These are phyloP conservation scores for Prunus fruticosa DNA, from an alignment of 306 rosid species.

Conservation along the genomic window DNA sequence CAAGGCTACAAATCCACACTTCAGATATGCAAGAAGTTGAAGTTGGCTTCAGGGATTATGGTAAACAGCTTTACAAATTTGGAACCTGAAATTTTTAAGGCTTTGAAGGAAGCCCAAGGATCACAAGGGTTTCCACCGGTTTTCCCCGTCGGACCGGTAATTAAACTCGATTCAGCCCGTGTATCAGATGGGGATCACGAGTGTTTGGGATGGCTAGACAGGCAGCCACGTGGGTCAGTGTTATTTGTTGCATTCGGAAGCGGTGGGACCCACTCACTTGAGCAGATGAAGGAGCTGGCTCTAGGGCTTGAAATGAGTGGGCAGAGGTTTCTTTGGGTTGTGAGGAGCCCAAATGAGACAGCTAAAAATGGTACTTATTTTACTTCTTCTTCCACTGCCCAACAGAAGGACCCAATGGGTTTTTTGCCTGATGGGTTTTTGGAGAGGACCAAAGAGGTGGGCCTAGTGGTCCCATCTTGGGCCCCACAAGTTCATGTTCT, in stretches of 20 bases:
- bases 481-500: constrained; percentile 20
- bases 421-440: constrained; percentile 23
- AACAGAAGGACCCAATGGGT: neutral
- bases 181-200: neutral
- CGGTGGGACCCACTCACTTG: constrained; percentile 20
- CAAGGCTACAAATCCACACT: constrained; percentile 1
- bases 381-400: neutral
- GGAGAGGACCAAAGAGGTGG: constrained; percentile 26
- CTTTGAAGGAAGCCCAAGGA: neutral
- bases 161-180: neutral
- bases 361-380: constrained; percentile 12
- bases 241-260: constrained; percentile 27
- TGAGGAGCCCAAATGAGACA: constrained; percentile 18
- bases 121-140: constrained; percentile 11
- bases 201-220: constrained; percentile 25
- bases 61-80: constrained; percentile 19
- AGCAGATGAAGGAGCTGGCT: constrained; percentile 22
- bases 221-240: constrained; percentile 22
- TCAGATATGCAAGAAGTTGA: neutral
- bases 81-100: constrained; percentile 20
- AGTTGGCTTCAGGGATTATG: constrained; percentile 14
- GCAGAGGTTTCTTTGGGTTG: constrained; percentile 25
- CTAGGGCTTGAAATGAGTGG: constrained; percentile 26
- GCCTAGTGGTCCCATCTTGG: constrained; percentile 21
- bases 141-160: constrained; percentile 19